Conservation (phyloP, 225 moss, liverwort and hornwort species). For the Sphagnum contortum region DNA sequence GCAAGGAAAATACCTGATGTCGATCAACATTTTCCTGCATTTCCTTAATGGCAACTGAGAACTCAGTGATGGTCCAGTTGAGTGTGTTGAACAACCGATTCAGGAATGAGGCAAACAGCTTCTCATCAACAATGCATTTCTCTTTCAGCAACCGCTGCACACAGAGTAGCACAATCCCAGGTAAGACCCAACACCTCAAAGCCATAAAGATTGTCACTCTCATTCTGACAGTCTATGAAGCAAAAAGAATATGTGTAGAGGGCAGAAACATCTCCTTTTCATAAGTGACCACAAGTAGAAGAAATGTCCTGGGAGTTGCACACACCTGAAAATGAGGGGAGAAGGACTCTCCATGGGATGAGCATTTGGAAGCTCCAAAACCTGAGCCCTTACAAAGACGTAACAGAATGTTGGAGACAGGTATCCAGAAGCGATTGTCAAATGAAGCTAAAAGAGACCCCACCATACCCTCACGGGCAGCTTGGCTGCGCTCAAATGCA, state of each 20-base stretch:
- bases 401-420: slow-evolving; percentile 91
- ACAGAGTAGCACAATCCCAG: slow-evolving; percentile 2
- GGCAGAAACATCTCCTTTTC: neutral
- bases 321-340: slow-evolving; percentile 83
- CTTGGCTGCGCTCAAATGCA: slow-evolving; percentile 84
- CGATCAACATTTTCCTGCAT: slow-evolving; percentile 83
- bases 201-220: neutral
- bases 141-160: slow-evolving; percentile 81
- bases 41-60: slow-evolving; percentile 91
- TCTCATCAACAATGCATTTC: slow-evolving; percentile 72
- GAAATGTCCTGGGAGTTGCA: neutral
- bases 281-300: neutral
- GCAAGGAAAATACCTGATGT: slow-evolving; percentile 33
- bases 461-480: slow-evolving; percentile 78
- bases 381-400: slow-evolving; percentile 94
- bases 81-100: slow-evolving; percentile 98
- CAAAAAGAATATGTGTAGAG: too few relatives aligned
- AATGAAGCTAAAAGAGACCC: slow-evolving; percentile 68
- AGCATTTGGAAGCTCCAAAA: slow-evolving; percentile 93
- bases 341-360: slow-evolving; percentile 88
- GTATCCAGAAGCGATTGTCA: slow-evolving; percentile 98
- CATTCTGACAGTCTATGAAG: too few relatives aligned
- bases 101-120: slow-evolving; percentile 75
- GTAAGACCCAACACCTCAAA: neutral
- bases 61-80: slow-evolving; percentile 98